Percentiles rank a stretch among this genome's conserved stretches.
Evolutionary conservation across 2,329 filamentous ascomycete genomes (phyloP).

Genomic region (Verticillium nubilum): DNA sequence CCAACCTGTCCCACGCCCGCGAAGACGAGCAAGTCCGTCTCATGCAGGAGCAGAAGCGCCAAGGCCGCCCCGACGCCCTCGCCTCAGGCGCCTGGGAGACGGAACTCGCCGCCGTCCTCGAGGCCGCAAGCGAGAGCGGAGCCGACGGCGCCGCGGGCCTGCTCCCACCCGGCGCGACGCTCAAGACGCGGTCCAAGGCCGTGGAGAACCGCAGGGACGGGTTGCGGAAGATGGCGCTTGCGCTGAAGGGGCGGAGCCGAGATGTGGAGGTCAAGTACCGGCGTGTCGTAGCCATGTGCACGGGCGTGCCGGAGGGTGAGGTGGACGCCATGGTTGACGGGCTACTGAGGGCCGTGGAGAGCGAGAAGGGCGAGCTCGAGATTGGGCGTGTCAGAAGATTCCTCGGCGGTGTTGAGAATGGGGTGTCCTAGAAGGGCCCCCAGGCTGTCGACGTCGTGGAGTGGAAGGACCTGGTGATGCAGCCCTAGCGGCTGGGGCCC

Average conservation of each 20-base stretch:
- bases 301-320: conserved; percentile 68
- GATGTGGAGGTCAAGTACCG: conserved; percentile 86
- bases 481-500: background rate
- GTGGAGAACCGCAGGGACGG: conserved; percentile 64
- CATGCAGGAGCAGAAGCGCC: conserved; percentile 32
- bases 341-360: conserved; percentile 82
- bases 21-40: conserved; percentile 59
- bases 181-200: conserved; percentile 65
- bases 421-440: conserved; percentile 22
- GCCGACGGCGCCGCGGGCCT: conserved; percentile 29
- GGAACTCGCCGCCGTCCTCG: conserved; percentile 43
- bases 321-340: conserved; percentile 78
- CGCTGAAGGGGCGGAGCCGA: conserved; percentile 71
- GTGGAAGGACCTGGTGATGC: background rate
- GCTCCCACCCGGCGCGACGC: conserved; percentile 53
- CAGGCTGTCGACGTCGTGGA: background rate
- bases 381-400: conserved; percentile 74
- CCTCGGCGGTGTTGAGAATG: conserved; percentile 69
- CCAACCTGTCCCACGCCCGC: conserved; percentile 70
- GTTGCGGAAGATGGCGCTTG: conserved; percentile 61
- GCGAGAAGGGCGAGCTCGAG: conserved; percentile 72
- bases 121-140: conserved; percentile 31
- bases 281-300: conserved; percentile 82
- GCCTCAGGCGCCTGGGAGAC: conserved; percentile 47
- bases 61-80: conserved; percentile 36